Evolutionary conservation across 2,329 filamentous ascomycete genomes (phyloP).

Genomic region (Ophiostoma novo-ulmi): DNA sequence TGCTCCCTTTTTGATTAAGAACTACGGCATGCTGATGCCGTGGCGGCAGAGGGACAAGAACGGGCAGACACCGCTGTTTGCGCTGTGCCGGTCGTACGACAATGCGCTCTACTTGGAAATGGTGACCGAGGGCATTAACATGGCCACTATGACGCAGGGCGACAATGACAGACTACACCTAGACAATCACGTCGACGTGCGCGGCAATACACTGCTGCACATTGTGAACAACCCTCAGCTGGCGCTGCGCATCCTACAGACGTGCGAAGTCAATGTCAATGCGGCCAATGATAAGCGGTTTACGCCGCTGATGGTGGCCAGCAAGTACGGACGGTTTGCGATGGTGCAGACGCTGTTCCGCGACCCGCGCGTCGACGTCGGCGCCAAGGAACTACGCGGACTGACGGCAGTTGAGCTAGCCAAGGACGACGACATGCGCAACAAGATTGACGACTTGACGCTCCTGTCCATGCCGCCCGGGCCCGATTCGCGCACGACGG

Average conservation of each 20-base stretch:
- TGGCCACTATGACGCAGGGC: constrained; percentile 67
- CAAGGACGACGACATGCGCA: constrained; percentile 95
- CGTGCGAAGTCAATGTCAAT: constrained; percentile 93
- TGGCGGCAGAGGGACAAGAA: constrained; percentile 94
- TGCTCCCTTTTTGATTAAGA: constrained; percentile 70
- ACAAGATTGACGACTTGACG: constrained; percentile 90
- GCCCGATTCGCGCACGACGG: constrained; percentile 76
- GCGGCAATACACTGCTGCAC: constrained; percentile 92
- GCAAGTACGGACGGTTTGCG: constrained; percentile 93
- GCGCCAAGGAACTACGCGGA: constrained; percentile 77
- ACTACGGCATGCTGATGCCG: constrained; percentile 71
- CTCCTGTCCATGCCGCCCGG: constrained; percentile 55
- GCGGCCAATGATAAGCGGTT: constrained; percentile 92
- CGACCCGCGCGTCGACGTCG: constrained; percentile 80
- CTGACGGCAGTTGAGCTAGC: constrained; percentile 92
- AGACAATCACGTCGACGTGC: constrained; percentile 86
- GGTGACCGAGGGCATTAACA: constrained; percentile 74
- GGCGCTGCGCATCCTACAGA: constrained; percentile 67
- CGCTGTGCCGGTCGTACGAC: constrained; percentile 90
- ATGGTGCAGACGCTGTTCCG: constrained; percentile 84
- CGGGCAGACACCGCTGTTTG: constrained; percentile 95
- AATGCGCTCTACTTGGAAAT: constrained; percentile 80
- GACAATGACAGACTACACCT: constrained; percentile 79
- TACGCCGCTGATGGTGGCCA: constrained; percentile 94
- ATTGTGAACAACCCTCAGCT: constrained; percentile 84